These are phyloP conservation scores for Acrodontium crateriforme DNA, from an alignment of 2,329 filamentous ascomycete genomes.

Conservation along the genomic window DNA sequence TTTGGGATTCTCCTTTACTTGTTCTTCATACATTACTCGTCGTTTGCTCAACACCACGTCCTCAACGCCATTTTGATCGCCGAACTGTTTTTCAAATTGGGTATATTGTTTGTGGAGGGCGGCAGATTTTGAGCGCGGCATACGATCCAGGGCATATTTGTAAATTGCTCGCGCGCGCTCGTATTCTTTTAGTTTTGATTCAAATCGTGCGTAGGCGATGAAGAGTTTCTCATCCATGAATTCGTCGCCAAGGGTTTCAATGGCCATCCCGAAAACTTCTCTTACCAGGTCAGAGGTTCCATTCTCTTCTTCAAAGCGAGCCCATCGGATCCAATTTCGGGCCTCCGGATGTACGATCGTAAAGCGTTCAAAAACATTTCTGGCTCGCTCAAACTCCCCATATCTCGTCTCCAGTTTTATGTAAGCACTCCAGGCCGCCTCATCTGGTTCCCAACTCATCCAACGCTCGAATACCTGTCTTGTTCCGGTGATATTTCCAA, in stretches of 20 bases:
- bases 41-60: slow-evolving; percentile 93
- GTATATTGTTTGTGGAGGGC: slow-evolving; percentile 87
- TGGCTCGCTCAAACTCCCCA: slow-evolving; percentile 77
- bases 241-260: slow-evolving; percentile 82
- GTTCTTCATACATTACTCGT: slow-evolving; percentile 83
- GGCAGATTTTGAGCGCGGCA: slow-evolving; percentile 76
- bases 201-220: slow-evolving; percentile 88
- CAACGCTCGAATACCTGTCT: slow-evolving; percentile 92
- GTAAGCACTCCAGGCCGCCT: slow-evolving; percentile 88
- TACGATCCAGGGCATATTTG: slow-evolving; percentile 86
- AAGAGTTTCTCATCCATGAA: slow-evolving; percentile 95
- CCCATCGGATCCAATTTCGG: slow-evolving; percentile 98
- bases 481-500: slow-evolving; percentile 84
- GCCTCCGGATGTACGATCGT: slow-evolving; percentile 88
- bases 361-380: slow-evolving; percentile 79
- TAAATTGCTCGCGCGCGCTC: slow-evolving; percentile 90
- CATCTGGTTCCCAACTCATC: slow-evolving; percentile 97
- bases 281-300: slow-evolving; percentile 84
- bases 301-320: slow-evolving; percentile 89
- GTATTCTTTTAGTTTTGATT: slow-evolving; percentile 88
- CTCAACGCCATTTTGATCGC: slow-evolving; percentile 83
- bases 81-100: slow-evolving; percentile 96
- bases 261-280: slow-evolving; percentile 77
- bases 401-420: slow-evolving; percentile 97
- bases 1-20: slow-evolving; percentile 83